These are phyloP conservation scores for Telfairia occidentalis DNA, from an alignment of 331 rosid species.

Conservation along the genomic window DNA sequence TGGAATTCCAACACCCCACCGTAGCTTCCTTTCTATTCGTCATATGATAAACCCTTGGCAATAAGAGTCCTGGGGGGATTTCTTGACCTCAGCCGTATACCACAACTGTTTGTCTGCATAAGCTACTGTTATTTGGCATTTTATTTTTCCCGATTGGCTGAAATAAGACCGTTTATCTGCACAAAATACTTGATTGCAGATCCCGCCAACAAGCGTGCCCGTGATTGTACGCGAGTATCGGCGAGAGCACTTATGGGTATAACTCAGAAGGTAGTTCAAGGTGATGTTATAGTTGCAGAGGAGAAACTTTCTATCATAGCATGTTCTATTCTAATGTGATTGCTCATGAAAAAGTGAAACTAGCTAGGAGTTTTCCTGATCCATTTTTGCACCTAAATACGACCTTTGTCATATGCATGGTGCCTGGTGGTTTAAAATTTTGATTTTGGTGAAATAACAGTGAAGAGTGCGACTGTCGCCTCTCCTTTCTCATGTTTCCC, in stretches of 20 bases:
- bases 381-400: not conserved
- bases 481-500: not conserved
- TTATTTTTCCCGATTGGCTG: not conserved
- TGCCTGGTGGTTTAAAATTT: not conserved
- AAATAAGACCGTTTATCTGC: not conserved
- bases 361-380: not conserved
- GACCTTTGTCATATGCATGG: not conserved
- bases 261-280: constrained; percentile 10
- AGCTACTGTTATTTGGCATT: not conserved
- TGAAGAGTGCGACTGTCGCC: constrained; percentile 3
- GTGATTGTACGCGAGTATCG: constrained; percentile 81
- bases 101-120: not conserved
- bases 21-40: not conserved
- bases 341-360: not conserved
- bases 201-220: constrained; percentile 90
- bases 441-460: not conserved
- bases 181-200: constrained; percentile 23
- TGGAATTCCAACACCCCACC: too few relatives aligned
- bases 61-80: not conserved
- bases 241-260: constrained; percentile 63
- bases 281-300: not conserved
- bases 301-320: not conserved
- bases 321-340: not conserved
- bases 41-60: not conserved
- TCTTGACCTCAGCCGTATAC: not conserved